These are phyloP conservation scores for Aspergillus sp. DNA, from an alignment of 2,329 filamentous ascomycete genomes.

Conservation along the genomic window DNA sequence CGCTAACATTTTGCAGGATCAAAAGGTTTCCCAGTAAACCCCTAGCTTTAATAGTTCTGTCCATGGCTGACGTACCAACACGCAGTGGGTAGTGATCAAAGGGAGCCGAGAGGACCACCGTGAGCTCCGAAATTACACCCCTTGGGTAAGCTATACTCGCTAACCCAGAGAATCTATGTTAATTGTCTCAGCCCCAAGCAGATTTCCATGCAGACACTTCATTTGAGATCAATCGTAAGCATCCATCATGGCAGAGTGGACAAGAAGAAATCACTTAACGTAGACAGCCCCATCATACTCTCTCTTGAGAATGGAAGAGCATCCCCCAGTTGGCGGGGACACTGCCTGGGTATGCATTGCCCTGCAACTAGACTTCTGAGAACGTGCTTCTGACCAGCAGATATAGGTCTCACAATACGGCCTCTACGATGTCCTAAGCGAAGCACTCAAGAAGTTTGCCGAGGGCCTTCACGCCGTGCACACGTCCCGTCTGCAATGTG, in stretches of 20 bases:
- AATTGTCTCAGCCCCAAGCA: slow-evolving; percentile 31
- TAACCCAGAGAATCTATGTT: not conserved
- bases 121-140: slow-evolving; percentile 48
- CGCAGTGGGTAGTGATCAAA: slow-evolving; percentile 43
- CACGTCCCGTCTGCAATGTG: slow-evolving; percentile 33
- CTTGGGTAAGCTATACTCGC: slow-evolving; percentile 33
- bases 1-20: not conserved
- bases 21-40: not conserved
- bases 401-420: slow-evolving; percentile 31
- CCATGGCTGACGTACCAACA: no score
- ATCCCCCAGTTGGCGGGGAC: slow-evolving; percentile 49
- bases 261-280: not conserved
- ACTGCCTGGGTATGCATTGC: slow-evolving; percentile 45
- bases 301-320: slow-evolving; percentile 53
- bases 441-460: slow-evolving; percentile 40
- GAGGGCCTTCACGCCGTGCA: slow-evolving; percentile 49
- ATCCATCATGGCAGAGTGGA: no score
- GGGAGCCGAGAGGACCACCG: slow-evolving; percentile 50
- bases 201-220: slow-evolving; percentile 54
- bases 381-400: no score
- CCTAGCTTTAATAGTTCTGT: not conserved
- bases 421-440: slow-evolving; percentile 38
- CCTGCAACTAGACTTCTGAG: not conserved
- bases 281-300: slow-evolving; percentile 49
- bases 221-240: slow-evolving; percentile 51